These are phyloP conservation scores for Waitea zeae DNA, from an alignment of 1,284 basidiomycete species.

Conservation along the genomic window DNA sequence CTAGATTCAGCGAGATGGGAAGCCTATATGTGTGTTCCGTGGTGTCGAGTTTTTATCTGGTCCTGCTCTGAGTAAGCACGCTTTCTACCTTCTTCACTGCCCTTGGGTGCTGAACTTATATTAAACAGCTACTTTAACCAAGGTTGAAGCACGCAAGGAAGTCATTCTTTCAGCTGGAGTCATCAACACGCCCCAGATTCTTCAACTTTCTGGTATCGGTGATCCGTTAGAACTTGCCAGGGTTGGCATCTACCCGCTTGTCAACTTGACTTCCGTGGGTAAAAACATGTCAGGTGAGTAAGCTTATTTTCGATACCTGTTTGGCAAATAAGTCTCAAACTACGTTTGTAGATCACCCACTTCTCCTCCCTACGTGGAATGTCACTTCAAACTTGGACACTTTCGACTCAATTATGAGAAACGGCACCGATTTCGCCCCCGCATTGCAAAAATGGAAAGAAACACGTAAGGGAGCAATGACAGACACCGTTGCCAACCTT, in stretches of 20 bases:
- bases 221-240: conserved; percentile 12
- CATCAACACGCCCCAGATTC: conserved; percentile 3
- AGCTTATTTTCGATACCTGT: neutral
- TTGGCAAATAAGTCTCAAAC: neutral
- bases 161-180: conserved; percentile 4
- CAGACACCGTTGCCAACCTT: conserved; percentile 6
- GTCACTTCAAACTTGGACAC: conserved; percentile 1
- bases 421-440: neutral
- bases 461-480: conserved; percentile 7
- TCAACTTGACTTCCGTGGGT: conserved; percentile 18
- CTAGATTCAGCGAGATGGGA: conserved; percentile 7
- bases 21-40: neutral
- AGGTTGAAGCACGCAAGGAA: conserved; percentile 8
- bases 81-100: conserved; percentile 8
- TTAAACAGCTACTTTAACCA: conserved; percentile 11
- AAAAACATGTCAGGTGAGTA: conserved; percentile 16
- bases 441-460: conserved; percentile 7
- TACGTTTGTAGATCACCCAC: conserved; percentile 1
- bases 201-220: conserved; percentile 27
- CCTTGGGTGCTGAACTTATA: conserved; percentile 3
- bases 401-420: neutral
- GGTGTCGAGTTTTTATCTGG: conserved; percentile 6
- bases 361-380: neutral
- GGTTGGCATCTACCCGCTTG: conserved; percentile 14
- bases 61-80: conserved; percentile 7